These are phyloP conservation scores for Arabidopsis lyrata DNA, from an alignment of 441 rosid species.

Conservation along the genomic window DNA sequence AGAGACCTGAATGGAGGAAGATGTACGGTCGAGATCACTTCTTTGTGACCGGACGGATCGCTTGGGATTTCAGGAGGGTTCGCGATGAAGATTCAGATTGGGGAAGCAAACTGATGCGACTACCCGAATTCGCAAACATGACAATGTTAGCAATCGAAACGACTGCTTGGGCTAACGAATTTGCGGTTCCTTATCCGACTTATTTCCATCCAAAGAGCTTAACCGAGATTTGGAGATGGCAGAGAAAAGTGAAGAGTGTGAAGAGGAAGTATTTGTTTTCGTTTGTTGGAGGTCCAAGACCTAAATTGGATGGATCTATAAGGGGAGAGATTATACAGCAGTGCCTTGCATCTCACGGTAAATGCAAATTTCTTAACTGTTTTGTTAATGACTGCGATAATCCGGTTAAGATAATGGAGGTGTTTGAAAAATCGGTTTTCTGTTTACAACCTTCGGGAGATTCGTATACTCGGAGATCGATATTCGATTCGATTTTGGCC, in stretches of 20 bases:
- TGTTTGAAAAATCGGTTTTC: slow-evolving; percentile 60
- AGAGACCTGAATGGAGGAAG: slow-evolving; percentile 55
- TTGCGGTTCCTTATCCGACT: slow-evolving; percentile 64
- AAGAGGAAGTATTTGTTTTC: slow-evolving; percentile 52
- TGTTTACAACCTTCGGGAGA: slow-evolving; percentile 87
- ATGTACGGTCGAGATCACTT: slow-evolving; percentile 64
- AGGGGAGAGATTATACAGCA: slow-evolving; percentile 60
- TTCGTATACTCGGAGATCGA: slow-evolving; percentile 69
- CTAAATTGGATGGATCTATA: slow-evolving; percentile 47
- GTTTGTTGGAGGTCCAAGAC: slow-evolving; percentile 60
- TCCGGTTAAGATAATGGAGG: slow-evolving; percentile 62
- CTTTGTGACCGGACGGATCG: slow-evolving; percentile 59
- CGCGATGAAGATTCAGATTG: slow-evolving; percentile 47
- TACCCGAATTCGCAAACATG: slow-evolving; percentile 57
- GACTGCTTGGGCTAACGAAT: slow-evolving; percentile 47
- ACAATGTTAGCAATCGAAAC: slow-evolving; percentile 60
- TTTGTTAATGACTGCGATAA: slow-evolving; percentile 45
- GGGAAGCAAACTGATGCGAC: slow-evolving; percentile 63
- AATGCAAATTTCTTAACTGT: slow-evolving; percentile 65
- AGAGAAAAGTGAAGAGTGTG: slow-evolving; percentile 44
- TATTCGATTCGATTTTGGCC: slow-evolving; percentile 70
- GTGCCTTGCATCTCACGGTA: slow-evolving; percentile 52
- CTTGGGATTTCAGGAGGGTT: slow-evolving; percentile 56
- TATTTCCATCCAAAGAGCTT: slow-evolving; percentile 57
- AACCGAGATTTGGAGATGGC: slow-evolving; percentile 53